Percentiles rank a stretch among this genome's conserved stretches.
phyloP scores from a whole-genome alignment of 2,329 filamentous ascomycete species.

The Purpureocillium lavendulum region DNA sequence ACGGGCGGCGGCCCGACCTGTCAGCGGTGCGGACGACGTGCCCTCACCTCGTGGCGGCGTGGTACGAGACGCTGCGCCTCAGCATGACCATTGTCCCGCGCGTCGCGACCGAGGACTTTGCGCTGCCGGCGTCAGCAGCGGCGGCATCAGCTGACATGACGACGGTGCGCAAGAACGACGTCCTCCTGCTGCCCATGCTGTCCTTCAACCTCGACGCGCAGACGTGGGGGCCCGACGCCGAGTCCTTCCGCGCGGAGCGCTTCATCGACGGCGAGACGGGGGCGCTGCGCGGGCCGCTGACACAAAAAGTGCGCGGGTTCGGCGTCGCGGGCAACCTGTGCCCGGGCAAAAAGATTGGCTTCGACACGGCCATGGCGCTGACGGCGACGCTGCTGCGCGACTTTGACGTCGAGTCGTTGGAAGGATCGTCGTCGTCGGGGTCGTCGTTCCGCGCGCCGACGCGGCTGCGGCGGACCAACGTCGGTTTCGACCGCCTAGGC shows the following conservation, averaged over 20 bases:
- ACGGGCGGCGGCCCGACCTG: constrained; percentile 9
- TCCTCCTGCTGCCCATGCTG: constrained; percentile 22
- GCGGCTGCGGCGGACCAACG: constrained; percentile 16
- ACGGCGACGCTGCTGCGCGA: constrained; percentile 15
- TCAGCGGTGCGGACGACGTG: constrained; percentile 15
- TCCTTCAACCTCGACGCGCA: constrained; percentile 18
- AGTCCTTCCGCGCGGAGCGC: constrained; percentile 15
- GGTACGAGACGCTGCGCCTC: constrained; percentile 22
- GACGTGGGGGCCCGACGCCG: constrained; percentile 19
- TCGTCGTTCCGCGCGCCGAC: constrained; percentile 13
- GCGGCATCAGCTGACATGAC: constrained; percentile 6
- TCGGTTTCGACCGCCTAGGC: constrained; percentile 21
- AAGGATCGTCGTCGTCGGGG: constrained; percentile 7
- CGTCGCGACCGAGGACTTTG: constrained; percentile 18
- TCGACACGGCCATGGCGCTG: constrained; percentile 18
- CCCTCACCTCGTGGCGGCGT: constrained; percentile 20
- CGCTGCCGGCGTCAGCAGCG: constrained; percentile 7
- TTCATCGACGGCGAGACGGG: constrained; percentile 17
- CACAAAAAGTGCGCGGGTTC: constrained; percentile 19
- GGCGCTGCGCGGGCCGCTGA: constrained; percentile 10
- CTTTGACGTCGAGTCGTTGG: constrained; percentile 19
- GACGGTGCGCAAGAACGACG: constrained; percentile 16
- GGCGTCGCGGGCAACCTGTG: constrained; percentile 23
- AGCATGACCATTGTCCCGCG: constrained; percentile 22
- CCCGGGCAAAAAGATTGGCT: constrained; percentile 19